Evolutionary conservation across 148 eudicot species (phyloP).

Genomic region (Pharnaceum exiguum): DNA sequence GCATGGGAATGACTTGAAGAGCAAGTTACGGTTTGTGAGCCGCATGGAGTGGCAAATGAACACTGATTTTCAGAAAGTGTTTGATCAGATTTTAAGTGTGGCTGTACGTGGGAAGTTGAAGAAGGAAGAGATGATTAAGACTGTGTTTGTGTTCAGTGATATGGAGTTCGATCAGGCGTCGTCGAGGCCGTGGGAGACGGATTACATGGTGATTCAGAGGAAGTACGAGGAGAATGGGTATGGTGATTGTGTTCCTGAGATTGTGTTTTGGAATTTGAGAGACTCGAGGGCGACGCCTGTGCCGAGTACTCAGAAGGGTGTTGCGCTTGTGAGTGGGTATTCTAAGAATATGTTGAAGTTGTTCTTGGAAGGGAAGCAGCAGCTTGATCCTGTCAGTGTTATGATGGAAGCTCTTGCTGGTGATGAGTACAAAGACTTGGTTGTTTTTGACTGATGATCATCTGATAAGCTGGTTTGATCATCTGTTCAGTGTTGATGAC

Average conservation of each 20-base stretch:
- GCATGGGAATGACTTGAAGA: slow-evolving; percentile 2
- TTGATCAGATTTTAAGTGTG: slow-evolving; percentile 19
- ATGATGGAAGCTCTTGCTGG: slow-evolving; percentile 26
- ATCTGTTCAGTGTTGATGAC: too few relatives aligned
- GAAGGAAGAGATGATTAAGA: slow-evolving; percentile 23
- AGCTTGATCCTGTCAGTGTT: slow-evolving; percentile 15
- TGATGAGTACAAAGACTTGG: slow-evolving; percentile 20
- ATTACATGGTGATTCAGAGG: slow-evolving; percentile 15
- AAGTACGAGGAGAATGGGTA: slow-evolving; percentile 24
- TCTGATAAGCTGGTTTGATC: neutral
- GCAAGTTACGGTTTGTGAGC: slow-evolving; percentile 6
- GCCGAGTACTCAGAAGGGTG: slow-evolving; percentile 18
- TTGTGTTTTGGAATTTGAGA: slow-evolving; percentile 26
- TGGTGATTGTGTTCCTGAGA: slow-evolving; percentile 26
- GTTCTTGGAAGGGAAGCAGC: slow-evolving; percentile 27
- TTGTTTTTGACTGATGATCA: slow-evolving; percentile 17
- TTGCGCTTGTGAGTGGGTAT: slow-evolving; percentile 25
- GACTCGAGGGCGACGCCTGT: slow-evolving; percentile 18
- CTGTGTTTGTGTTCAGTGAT: slow-evolving; percentile 32
- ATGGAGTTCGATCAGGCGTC: slow-evolving; percentile 31
- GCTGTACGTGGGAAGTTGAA: slow-evolving; percentile 14
- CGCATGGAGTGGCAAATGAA: slow-evolving; percentile 24
- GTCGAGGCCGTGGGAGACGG: slow-evolving; percentile 16
- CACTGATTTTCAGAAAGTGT: slow-evolving; percentile 20
- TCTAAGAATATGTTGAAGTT: slow-evolving; percentile 32